phyloP scores from a whole-genome alignment of 2,329 filamentous ascomycete genomes.

The Aspergillus flavus region DNA sequence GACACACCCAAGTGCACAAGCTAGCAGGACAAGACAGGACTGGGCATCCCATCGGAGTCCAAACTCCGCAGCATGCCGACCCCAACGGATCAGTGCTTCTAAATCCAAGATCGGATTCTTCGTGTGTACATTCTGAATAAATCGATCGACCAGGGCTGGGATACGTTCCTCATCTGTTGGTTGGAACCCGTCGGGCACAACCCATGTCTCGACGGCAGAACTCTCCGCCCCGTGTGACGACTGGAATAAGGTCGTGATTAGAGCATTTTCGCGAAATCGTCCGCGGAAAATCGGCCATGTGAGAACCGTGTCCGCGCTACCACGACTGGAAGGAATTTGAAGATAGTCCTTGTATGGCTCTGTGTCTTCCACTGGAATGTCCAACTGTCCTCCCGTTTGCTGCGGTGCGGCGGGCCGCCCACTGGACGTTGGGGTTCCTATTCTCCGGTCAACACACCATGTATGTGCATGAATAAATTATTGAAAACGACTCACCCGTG shows the following conservation, averaged over 20 bases:
- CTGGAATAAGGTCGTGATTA: constrained; percentile 23
- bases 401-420: neutral
- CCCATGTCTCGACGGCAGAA: constrained; percentile 4
- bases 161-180: constrained; percentile 30
- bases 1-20: neutral
- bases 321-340: constrained; percentile 23
- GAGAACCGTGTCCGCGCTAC: constrained; percentile 29
- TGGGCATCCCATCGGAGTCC: constrained; percentile 36
- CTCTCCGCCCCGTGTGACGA: constrained; percentile 12
- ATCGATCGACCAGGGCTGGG: constrained; percentile 30
- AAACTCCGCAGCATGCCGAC: constrained; percentile 25
- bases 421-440: neutral
- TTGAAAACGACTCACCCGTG: neutral
- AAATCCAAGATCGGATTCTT: constrained; percentile 42
- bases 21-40: constrained; percentile 32
- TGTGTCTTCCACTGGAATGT: neutral
- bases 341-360: neutral
- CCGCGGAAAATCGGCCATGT: constrained; percentile 30
- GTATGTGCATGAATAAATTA: neutral
- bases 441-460: neutral
- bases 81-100: constrained; percentile 26
- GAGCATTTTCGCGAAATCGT: constrained; percentile 19
- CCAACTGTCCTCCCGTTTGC: neutral
- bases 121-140: constrained; percentile 38
- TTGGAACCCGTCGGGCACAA: constrained; percentile 13